Base-by-base conservation (phyloP, 768 basidiomycete genomes). In the Suillus fuscotomentosus region DNA sequence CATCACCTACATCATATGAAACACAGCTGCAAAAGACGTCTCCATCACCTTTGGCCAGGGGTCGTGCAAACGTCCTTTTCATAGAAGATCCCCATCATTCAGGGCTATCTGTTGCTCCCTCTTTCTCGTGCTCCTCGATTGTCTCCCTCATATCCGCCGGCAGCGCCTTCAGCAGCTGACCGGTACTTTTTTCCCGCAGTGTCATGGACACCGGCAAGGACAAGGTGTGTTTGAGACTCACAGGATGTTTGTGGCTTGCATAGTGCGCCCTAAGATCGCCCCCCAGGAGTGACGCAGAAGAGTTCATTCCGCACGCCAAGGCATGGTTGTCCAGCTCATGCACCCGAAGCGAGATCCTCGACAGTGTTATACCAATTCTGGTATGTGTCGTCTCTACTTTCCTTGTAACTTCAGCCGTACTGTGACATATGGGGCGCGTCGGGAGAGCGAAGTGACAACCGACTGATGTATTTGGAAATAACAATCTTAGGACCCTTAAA, bases 281-380 rank as follows among this genome's bases (percentile, higher is more conserved):
- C 83, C 83, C 84, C 83, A 83, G 11, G 81, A 82, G 60, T 84
- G 83, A 0, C 85, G 84, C 3, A 81, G 66, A 6, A 85, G 67
- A 65, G 78, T 73, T 65, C 67, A n/a, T 76, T 72, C n/a, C 73
- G 34, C 60, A 84, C 77, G 1, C 70, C 75, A 41, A 85, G 71
- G 48, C 36, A 22, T 85, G 66, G 63, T 82, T 83, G 45, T 75
- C 73, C n/a, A 86, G 79, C 73, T 86, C 81, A 36, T 78, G 5
- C 5, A 31, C 31, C 31, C 31, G 31, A 31, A 6, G 31, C 31
- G 31, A 31, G 31, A 31, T 31, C 31, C 5, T 31, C 31, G 31
- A 31, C 31, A 6, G 31, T 31, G 6, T 31, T 31, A 31, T 31
- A 31, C 31, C 31, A 31, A 31, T 31, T 31, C 31, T 31, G 31